Evolutionary conservation across 495 filamentous ascomycete species (phyloP).

Genomic region (Clavariopsis aquatica): DNA sequence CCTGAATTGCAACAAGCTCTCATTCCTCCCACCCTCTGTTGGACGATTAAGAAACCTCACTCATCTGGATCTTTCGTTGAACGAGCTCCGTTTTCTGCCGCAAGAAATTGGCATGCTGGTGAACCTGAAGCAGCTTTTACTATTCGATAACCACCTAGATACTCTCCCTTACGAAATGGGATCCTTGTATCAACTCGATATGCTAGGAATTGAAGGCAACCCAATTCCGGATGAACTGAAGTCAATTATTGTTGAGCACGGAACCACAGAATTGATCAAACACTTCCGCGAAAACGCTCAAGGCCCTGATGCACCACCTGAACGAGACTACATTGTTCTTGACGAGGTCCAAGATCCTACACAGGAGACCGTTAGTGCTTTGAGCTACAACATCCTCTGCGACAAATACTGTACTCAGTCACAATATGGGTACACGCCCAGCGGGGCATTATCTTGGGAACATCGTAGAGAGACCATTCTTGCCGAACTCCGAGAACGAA

Average conservation of each 20-base stretch:
- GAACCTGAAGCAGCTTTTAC: slow-evolving; percentile 71
- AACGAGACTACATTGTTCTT: slow-evolving; percentile 68
- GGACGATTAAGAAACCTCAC: slow-evolving; percentile 75
- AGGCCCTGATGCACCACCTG: slow-evolving; percentile 74
- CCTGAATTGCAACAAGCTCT: slow-evolving; percentile 86
- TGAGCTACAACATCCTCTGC: slow-evolving; percentile 94
- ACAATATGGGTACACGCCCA: slow-evolving; percentile 86
- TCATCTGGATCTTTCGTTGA: slow-evolving; percentile 83
- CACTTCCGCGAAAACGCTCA: slow-evolving; percentile 73
- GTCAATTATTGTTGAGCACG: slow-evolving; percentile 76
- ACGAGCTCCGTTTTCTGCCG: slow-evolving; percentile 78
- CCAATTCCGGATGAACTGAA: slow-evolving; percentile 72
- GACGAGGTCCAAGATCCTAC: slow-evolving; percentile 56
- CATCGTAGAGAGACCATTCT: slow-evolving; percentile 80
- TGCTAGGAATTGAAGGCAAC: slow-evolving; percentile 91
- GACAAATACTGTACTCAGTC: slow-evolving; percentile 81
- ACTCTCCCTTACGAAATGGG: slow-evolving; percentile 84
- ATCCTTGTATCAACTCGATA: slow-evolving; percentile 79
- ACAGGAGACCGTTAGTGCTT: slow-evolving; percentile 69
- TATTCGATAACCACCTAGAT: slow-evolving; percentile 87
- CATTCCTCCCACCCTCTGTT: slow-evolving; percentile 71
- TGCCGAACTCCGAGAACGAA: slow-evolving; percentile 72
- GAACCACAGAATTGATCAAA: slow-evolving; percentile 80
- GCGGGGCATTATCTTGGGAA: slow-evolving; percentile 77
- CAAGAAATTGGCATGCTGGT: slow-evolving; percentile 96